Percentiles rank a stretch among this genome's conserved stretches.
Conservation (phyloP, 2,329 filamentous ascomycete species). For the Aureobasidium sp. region DNA sequence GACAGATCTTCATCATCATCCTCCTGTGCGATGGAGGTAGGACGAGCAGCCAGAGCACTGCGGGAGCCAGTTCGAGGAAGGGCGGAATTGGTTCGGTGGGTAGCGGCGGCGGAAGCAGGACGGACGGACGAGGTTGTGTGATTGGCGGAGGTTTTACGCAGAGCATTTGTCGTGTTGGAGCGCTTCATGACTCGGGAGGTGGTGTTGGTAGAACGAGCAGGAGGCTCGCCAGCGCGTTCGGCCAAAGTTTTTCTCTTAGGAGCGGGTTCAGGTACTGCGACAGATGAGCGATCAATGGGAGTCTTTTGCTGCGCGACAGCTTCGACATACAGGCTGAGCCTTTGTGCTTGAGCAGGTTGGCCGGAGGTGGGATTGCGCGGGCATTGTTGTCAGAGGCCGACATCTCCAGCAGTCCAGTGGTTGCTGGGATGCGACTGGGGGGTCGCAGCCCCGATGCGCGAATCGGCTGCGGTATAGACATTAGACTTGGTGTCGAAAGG, state of each 20-base stretch:
- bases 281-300: constrained; percentile 16
- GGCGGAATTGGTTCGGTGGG: constrained; percentile 10
- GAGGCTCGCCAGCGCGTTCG: constrained; percentile 38
- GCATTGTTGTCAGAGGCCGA: constrained; percentile 46
- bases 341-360: constrained; percentile 42
- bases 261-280: constrained; percentile 38
- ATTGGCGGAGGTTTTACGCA: constrained; percentile 18
- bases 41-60: constrained; percentile 4
- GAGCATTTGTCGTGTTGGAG: constrained; percentile 10
- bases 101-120: constrained; percentile 14
- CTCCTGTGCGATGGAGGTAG: not conserved
- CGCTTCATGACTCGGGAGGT: constrained; percentile 1
- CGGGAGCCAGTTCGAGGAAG: constrained; percentile 18
- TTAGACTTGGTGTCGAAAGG: not conserved
- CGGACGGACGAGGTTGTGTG: constrained; percentile 6
- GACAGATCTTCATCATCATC: constrained; percentile 21
- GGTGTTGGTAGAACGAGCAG: constrained; percentile 12
- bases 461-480: not conserved
- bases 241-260: constrained; percentile 43
- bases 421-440: constrained; percentile 25
- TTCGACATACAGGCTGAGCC: constrained; percentile 37
- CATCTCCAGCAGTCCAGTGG: constrained; percentile 39
- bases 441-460: constrained; percentile 26
- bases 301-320: constrained; percentile 10
- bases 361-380: constrained; percentile 33